Percentiles rank a stretch among this genome's conserved stretches.
Evolutionary conservation across 2,329 filamentous ascomycete genomes (phyloP).

Genomic region (Cladosporium austrohemisphaericum): DNA sequence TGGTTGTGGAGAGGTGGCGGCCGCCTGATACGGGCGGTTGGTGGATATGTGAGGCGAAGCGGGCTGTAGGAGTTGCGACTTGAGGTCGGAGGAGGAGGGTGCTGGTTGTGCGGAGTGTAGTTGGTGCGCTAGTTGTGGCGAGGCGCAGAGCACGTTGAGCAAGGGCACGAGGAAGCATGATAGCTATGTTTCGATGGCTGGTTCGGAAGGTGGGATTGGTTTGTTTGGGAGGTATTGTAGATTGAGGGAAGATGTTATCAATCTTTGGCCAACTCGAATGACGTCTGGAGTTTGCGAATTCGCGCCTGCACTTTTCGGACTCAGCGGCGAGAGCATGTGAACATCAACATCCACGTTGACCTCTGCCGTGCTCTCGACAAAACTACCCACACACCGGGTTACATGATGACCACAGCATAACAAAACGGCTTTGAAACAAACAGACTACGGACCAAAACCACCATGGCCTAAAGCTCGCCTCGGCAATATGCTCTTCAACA

Average conservation of each 20-base stretch:
- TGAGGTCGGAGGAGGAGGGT: not conserved
- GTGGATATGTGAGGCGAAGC: constrained; percentile 26
- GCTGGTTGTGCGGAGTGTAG: constrained; percentile 20
- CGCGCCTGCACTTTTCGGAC: constrained; percentile 8
- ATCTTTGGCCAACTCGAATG: no score
- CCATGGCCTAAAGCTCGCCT: not conserved
- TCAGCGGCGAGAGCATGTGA: not conserved
- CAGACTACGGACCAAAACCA: not conserved
- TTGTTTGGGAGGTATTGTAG: not conserved
- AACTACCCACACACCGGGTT: no score
- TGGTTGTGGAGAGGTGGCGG: constrained; percentile 24
- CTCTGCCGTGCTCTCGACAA: no score
- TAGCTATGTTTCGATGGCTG: not conserved
- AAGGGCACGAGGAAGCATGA: constrained; percentile 23
- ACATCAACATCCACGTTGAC: no score
- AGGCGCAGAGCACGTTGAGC: constrained; percentile 21
- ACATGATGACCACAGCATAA: not conserved
- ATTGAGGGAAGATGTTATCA: no score
- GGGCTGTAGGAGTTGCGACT: constrained; percentile 1
- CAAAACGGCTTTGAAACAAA: not conserved
- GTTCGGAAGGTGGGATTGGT: not conserved
- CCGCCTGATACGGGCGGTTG: constrained; percentile 19
- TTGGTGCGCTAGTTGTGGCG: not conserved
- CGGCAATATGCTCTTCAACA: not conserved
- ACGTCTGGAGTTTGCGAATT: not conserved